These are phyloP conservation scores for Camellia japonica DNA, from an alignment of 148 eudicot genomes.

Conservation along the genomic window DNA sequence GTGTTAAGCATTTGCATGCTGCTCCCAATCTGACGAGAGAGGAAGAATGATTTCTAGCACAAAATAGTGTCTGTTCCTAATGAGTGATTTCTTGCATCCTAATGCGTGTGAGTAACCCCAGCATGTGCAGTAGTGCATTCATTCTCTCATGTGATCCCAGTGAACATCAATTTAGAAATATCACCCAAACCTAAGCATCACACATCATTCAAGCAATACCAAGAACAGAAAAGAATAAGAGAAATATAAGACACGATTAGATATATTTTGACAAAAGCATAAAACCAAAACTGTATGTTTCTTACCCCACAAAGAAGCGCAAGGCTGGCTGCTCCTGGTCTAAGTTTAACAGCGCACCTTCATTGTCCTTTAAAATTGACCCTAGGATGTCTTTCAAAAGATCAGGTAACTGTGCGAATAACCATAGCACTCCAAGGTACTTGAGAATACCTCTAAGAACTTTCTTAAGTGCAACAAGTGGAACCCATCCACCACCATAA, in stretches of 20 bases:
- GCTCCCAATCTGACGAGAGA: not conserved
- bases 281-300: not conserved
- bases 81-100: too few species aligned
- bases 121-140: too few species aligned
- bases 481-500: constrained; percentile 99
- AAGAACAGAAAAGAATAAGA: not conserved
- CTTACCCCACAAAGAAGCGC: constrained; percentile 99
- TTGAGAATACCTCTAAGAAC: constrained; percentile 93
- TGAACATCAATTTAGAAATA: too few species aligned
- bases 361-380: constrained; percentile 89
- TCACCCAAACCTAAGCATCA: not conserved
- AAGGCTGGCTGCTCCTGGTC: constrained; percentile 99
- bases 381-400: constrained; percentile 92
- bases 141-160: too few species aligned
- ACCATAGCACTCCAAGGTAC: constrained; percentile 98
- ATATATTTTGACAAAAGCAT: not conserved
- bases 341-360: constrained; percentile 92
- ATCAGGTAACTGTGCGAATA: constrained; percentile 95
- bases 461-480: constrained; percentile 96
- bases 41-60: too few species aligned
- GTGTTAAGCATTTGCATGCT: too few species aligned
- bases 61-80: too few species aligned
- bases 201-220: not conserved
- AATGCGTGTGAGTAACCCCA: not conserved
- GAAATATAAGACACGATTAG: not conserved